These are phyloP conservation scores for Trifolium pratense DNA, from an alignment of 306 rosid species.

Conservation along the genomic window DNA sequence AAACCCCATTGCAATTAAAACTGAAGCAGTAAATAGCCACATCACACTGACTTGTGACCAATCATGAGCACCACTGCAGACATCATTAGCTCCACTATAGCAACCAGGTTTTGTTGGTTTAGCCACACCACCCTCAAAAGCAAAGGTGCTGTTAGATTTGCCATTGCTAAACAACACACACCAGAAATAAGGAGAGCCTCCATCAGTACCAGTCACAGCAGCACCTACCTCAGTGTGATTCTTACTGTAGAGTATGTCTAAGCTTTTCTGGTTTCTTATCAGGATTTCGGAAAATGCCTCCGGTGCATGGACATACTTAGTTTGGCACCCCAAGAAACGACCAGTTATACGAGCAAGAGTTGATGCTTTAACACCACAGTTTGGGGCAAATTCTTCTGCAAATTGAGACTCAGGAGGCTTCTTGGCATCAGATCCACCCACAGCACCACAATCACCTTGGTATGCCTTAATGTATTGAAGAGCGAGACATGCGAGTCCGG, in stretches of 20 bases:
- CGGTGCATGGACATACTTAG: slow-evolving; percentile 66
- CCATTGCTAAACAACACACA: slow-evolving; percentile 89
- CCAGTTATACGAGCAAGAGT: slow-evolving; percentile 76
- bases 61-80: slow-evolving; percentile 60
- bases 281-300: slow-evolving; percentile 77
- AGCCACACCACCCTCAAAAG: slow-evolving; percentile 70
- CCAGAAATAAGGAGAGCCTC: slow-evolving; percentile 92
- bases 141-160: slow-evolving; percentile 64
- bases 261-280: slow-evolving; percentile 67
- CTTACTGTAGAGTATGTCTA: slow-evolving; percentile 71
- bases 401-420: slow-evolving; percentile 84
- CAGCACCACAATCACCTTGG: slow-evolving; percentile 72
- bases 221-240: slow-evolving; percentile 92
- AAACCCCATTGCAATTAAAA: slow-evolving; percentile 49
- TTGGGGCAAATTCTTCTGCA: slow-evolving; percentile 77
- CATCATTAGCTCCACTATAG: slow-evolving; percentile 89
- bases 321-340: slow-evolving; percentile 90
- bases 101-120: slow-evolving; percentile 80
- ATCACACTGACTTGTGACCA: slow-evolving; percentile 49
- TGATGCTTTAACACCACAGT: slow-evolving; percentile 69
- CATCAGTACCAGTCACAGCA: slow-evolving; percentile 83
- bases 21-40: slow-evolving; percentile 53
- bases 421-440: slow-evolving; percentile 84
- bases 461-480: slow-evolving; percentile 87
- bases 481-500: slow-evolving; percentile 92